Evolutionary conservation across 2,329 filamentous ascomycete species (phyloP), one percentile per base, ranked within the genome.

Genomic region (Colletotrichum sp.): DNA sequence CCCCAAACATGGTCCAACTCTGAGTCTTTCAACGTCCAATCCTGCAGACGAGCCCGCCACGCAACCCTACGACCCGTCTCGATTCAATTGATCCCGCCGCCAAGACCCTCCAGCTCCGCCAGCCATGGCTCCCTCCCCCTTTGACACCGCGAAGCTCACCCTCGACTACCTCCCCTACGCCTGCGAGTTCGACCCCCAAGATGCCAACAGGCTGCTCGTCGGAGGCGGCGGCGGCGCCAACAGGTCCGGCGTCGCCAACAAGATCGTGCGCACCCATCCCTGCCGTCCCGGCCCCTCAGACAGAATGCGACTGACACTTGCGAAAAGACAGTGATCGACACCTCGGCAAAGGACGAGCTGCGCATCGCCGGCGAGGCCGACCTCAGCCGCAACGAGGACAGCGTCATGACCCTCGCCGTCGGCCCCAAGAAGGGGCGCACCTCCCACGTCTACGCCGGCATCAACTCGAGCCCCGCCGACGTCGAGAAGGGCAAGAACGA

Each of bases 191-290:
- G 95, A 98, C 82, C 95, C 94, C 68, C 90, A 93, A 81, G 93
- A 98, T 86, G 90, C 93, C 76, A 91, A 91, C 78, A 93, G 93
- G 78, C 89, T 98, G 28, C 87, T 98, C 10, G 95, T 98, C 49
- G 95, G 94, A 76, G 96, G 96, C 68, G 96, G 96, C 77, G 96
- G 96, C 78, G 96, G 96, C 67, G 93, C 95, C 78, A 93, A 94
- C 65, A 92, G 92, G 78, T 95, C 92, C 79, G 96, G 95, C 60
- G 95, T 98, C 26, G 92, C 93, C 72, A 98, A 98, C 88, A 95
- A 95, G 85, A 95, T 98, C 81, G 94, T 94, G 86, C 82, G 93
- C 44, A 52, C 87, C 15, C 39, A 52, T 60, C 68, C 69, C 44
- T 44, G 36, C 24, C 21, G 60, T 30, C 64, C 65, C 52, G 52